These are phyloP conservation scores for Geum urbanum DNA, from an alignment of 306 rosid genomes.

Conservation along the genomic window DNA sequence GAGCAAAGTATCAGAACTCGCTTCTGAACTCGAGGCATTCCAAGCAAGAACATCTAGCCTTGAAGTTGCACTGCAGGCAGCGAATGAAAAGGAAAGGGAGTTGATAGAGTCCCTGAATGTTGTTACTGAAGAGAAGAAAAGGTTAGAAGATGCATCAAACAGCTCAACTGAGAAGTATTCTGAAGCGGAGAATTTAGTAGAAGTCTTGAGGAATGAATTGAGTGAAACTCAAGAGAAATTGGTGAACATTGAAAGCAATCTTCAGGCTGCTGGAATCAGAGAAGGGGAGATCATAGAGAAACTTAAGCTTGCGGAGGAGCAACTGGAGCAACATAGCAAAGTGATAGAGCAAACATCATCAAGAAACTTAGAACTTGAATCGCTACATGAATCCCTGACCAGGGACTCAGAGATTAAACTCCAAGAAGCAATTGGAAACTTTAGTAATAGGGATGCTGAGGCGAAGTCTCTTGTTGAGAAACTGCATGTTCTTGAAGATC, in stretches of 20 bases:
- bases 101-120: slow-evolving; percentile 47
- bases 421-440: too few relatives aligned
- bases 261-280: too few relatives aligned
- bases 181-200: slow-evolving; percentile 71
- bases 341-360: too few relatives aligned
- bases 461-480: slow-evolving; percentile 69
- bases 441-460: slow-evolving; percentile 42
- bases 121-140: slow-evolving; percentile 58
- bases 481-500: slow-evolving; percentile 50
- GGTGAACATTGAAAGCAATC: slow-evolving; percentile 35
- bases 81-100: slow-evolving; percentile 58
- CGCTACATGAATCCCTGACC: too few relatives aligned
- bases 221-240: slow-evolving; percentile 66
- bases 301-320: too few relatives aligned
- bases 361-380: too few relatives aligned
- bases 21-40: slow-evolving; percentile 70
- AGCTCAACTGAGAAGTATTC: slow-evolving; percentile 54
- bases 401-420: too few relatives aligned
- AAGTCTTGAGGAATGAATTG: slow-evolving; percentile 66
- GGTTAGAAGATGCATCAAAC: slow-evolving; percentile 51
- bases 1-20: slow-evolving; percentile 47
- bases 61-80: slow-evolving; percentile 47
- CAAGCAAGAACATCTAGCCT: slow-evolving; percentile 58
- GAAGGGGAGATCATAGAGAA: too few relatives aligned
- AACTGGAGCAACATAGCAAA: too few relatives aligned